Conservation (phyloP, 2,329 filamentous ascomycete genomes). For the Lasiodiplodia sp. region DNA sequence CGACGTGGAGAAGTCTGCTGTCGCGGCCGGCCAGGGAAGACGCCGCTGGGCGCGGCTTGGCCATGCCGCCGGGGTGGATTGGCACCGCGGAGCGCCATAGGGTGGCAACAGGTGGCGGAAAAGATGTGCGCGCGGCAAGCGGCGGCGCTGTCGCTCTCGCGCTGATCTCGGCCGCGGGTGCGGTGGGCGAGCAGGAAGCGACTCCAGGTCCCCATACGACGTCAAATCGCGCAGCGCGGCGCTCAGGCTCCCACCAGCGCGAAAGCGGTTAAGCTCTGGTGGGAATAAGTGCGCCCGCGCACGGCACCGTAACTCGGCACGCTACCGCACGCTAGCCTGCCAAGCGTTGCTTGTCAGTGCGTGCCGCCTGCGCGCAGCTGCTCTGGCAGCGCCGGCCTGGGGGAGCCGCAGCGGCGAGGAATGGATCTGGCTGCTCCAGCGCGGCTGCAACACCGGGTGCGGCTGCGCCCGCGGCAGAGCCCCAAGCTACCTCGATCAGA, state of each 20-base stretch:
- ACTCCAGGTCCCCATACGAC: constrained; percentile 27
- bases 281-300: constrained; percentile 21
- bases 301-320: constrained; percentile 14
- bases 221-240: constrained; percentile 28
- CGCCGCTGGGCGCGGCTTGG: constrained; percentile 19
- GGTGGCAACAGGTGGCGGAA: constrained; percentile 8
- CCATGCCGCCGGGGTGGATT: constrained; percentile 21
- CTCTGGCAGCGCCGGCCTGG: neutral
- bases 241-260: constrained; percentile 27
- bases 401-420: constrained; percentile 16
- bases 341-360: constrained; percentile 22
- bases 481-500: neutral
- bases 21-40: neutral
- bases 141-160: constrained; percentile 25
- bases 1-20: constrained; percentile 2
- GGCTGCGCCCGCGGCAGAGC: constrained; percentile 23
- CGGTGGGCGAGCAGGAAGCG: constrained; percentile 13
- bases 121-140: constrained; percentile 21
- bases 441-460: neutral
- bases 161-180: constrained; percentile 24
- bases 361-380: constrained; percentile 19
- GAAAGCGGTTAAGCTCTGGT: constrained; percentile 6
- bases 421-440: constrained; percentile 13
- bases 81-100: constrained; percentile 13
- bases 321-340: constrained; percentile 19